These are phyloP conservation scores for Talaromyces islandicus DNA, from an alignment of 2,329 filamentous ascomycete genomes.

Conservation along the genomic window DNA sequence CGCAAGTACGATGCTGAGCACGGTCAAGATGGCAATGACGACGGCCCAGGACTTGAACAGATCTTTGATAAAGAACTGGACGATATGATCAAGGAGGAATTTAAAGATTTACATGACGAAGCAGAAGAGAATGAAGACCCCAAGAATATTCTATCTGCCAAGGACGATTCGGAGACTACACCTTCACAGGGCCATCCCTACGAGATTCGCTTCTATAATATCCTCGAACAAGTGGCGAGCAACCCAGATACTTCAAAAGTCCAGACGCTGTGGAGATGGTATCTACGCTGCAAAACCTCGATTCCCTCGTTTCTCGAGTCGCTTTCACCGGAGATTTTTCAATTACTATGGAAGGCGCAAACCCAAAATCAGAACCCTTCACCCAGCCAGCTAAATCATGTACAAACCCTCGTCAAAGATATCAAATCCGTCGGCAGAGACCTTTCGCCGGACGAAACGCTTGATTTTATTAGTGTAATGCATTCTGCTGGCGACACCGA, in stretches of 20 bases:
- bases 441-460: constrained; percentile 53
- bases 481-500: constrained; percentile 57
- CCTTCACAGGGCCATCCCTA: constrained; percentile 33
- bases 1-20: constrained; percentile 35
- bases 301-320: constrained; percentile 44
- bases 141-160: constrained; percentile 16
- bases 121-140: constrained; percentile 30
- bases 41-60: constrained; percentile 25
- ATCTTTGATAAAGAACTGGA: constrained; percentile 39
- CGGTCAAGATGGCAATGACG: constrained; percentile 15
- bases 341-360: constrained; percentile 60
- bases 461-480: constrained; percentile 63
- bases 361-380: constrained; percentile 37
- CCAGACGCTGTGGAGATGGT: constrained; percentile 45
- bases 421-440: constrained; percentile 55
- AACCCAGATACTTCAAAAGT: constrained; percentile 21
- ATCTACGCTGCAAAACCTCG: constrained; percentile 44
- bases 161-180: constrained; percentile 24
- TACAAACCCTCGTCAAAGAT: constrained; percentile 59
- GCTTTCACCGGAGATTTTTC: constrained; percentile 58
- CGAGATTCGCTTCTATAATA: constrained; percentile 34
- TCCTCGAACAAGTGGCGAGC: constrained; percentile 26
- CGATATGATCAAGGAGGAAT: constrained; percentile 32
- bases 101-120: constrained; percentile 30
- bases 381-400: constrained; percentile 51